phyloP scores from a whole-genome alignment of 305 asterid species.

The Andrographis paniculata region DNA sequence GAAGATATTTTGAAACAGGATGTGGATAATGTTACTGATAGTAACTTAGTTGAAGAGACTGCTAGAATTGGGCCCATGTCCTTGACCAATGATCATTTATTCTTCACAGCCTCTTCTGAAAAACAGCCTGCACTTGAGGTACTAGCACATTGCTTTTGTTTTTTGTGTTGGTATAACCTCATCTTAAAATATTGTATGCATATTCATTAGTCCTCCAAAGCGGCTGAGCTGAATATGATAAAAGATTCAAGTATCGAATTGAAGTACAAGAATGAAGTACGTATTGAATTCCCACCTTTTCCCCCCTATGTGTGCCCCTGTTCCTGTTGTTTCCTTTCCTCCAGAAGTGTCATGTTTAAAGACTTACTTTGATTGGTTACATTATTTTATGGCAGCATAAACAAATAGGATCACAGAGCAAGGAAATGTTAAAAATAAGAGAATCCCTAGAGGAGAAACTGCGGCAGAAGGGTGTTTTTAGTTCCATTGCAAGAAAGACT shows the following conservation, averaged over 20 bases:
- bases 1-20: slow-evolving; percentile 40
- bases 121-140: slow-evolving; percentile 9
- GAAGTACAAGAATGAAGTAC: slow-evolving; percentile 47
- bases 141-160: background rate
- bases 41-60: slow-evolving; percentile 30
- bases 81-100: slow-evolving; percentile 18
- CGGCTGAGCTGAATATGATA: slow-evolving; percentile 28
- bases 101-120: slow-evolving; percentile 27
- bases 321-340: background rate
- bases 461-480: slow-evolving; percentile 65
- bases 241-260: slow-evolving; percentile 29
- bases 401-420: slow-evolving; percentile 63
- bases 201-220: slow-evolving; percentile 35
- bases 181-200: slow-evolving; percentile 1
- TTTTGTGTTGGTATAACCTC: background rate
- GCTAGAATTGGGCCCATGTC: slow-evolving; percentile 29
- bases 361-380: slow-evolving; percentile 9
- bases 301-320: background rate
- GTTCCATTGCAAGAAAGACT: slow-evolving; percentile 47
- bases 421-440: slow-evolving; percentile 81
- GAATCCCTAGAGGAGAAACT: slow-evolving; percentile 81
- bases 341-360: slow-evolving; percentile 2
- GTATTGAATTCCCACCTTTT: no score
- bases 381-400: slow-evolving; percentile 40
- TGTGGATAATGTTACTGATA: slow-evolving; percentile 19